Conservation (phyloP, 805 yeast species). For the Zygosaccharomyces lentus region DNA sequence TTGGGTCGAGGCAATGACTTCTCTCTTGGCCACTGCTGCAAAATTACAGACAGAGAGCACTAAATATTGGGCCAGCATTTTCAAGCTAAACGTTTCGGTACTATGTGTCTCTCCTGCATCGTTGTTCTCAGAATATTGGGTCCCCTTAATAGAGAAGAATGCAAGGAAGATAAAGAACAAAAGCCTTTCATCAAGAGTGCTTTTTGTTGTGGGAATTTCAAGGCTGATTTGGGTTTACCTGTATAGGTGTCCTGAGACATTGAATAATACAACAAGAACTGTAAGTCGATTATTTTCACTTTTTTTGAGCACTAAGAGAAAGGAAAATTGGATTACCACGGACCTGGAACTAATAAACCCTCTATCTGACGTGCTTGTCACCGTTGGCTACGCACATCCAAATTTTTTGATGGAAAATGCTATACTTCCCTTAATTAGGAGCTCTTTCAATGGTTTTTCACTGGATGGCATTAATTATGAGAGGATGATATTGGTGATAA, state of each 20-base stretch:
- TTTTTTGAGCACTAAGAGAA: slow-evolving; percentile 52
- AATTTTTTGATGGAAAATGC: slow-evolving; percentile 78
- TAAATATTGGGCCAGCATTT: slow-evolving; percentile 62
- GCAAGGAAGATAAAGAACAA: slow-evolving; percentile 64
- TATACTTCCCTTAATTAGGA: slow-evolving; percentile 61
- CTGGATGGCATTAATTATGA: slow-evolving; percentile 68
- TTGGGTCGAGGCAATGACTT: slow-evolving; percentile 79
- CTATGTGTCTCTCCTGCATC: slow-evolving; percentile 78
- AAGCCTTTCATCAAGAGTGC: slow-evolving; percentile 45
- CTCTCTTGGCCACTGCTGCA: slow-evolving; percentile 49
- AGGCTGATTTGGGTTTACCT: slow-evolving; percentile 86
- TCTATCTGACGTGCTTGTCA: slow-evolving; percentile 66
- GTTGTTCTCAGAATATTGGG: slow-evolving; percentile 70
- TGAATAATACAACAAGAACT: slow-evolving; percentile 80
- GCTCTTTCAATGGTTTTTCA: slow-evolving; percentile 52
- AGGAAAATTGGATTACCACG: slow-evolving; percentile 71
- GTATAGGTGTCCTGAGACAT: slow-evolving; percentile 79
- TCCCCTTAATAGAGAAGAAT: slow-evolving; percentile 57
- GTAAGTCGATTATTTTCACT: slow-evolving; percentile 59
- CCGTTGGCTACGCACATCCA: slow-evolving; percentile 72
- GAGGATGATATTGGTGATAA: slow-evolving; percentile 61
- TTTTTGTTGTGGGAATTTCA: slow-evolving; percentile 60
- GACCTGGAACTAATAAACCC: slow-evolving; percentile 61
- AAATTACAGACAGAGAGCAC: slow-evolving; percentile 41
- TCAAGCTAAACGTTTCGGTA: slow-evolving; percentile 64